A percentile compares a stretch with the other conserved stretches of the same genome.
Evolutionary conservation across 2,329 filamentous ascomycete genomes (phyloP).

Genomic region (Pseudophaeomoniella oleicola): DNA sequence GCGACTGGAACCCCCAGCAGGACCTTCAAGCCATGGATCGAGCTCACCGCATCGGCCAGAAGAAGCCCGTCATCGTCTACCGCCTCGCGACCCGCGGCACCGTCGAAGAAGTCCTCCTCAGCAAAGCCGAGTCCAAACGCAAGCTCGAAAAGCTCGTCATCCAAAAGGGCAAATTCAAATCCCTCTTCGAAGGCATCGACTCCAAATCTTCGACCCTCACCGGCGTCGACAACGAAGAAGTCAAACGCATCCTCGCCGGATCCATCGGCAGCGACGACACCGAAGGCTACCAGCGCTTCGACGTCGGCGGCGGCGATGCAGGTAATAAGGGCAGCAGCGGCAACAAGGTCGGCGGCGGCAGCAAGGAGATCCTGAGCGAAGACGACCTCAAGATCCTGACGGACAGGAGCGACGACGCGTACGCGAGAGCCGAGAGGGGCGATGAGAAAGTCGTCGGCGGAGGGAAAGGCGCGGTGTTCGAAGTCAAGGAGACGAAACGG

Average conservation of each 20-base stretch:
- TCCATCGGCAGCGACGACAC: slow-evolving; percentile 18
- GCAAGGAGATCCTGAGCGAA: slow-evolving; percentile 56
- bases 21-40: slow-evolving; percentile 94
- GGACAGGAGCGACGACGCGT: slow-evolving; percentile 56
- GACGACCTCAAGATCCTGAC: slow-evolving; percentile 64
- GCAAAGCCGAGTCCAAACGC: slow-evolving; percentile 82
- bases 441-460: slow-evolving; percentile 51
- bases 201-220: slow-evolving; percentile 24
- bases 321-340: slow-evolving; percentile 11
- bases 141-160: slow-evolving; percentile 90
- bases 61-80: slow-evolving; percentile 79
- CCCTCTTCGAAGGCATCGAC: slow-evolving; percentile 45
- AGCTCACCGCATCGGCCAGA: slow-evolving; percentile 89
- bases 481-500: slow-evolving; percentile 56
- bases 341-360: slow-evolving; percentile 36
- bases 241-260: slow-evolving; percentile 10
- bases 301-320: slow-evolving; percentile 24
- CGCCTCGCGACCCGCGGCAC: slow-evolving; percentile 86
- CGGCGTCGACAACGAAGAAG: slow-evolving; percentile 7
- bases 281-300: slow-evolving; percentile 57
- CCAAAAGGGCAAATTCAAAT: slow-evolving; percentile 74
- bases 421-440: slow-evolving; percentile 62
- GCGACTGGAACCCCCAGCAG: slow-evolving; percentile 90
- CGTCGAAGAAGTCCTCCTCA: slow-evolving; percentile 73
- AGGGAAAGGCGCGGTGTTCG: slow-evolving; percentile 40